Evolutionary conservation across 2,329 filamentous ascomycete genomes (phyloP).

Genomic region (Coccinonectria pachysandricola): DNA sequence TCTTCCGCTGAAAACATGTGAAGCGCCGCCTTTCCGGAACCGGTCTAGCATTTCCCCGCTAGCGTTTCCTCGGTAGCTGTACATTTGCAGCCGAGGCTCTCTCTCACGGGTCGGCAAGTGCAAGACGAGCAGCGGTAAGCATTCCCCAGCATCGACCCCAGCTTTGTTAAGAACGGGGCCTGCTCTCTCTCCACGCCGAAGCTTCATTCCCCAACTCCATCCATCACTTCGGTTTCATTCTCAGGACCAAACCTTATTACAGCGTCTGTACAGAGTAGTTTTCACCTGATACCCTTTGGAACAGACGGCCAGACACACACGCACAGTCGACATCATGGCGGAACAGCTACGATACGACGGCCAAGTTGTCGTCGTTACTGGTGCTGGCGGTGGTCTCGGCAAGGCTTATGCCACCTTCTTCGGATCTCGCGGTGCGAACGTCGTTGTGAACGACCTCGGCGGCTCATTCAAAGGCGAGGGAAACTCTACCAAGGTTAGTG

Average conservation of each 20-base stretch:
- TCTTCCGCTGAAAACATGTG: conserved; percentile 18
- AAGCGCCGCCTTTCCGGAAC: conserved; percentile 12
- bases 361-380: conserved; percentile 75
- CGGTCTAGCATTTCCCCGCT: conserved; percentile 17
- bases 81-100: conserved; percentile 21
- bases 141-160: too few species aligned
- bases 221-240: too few species aligned
- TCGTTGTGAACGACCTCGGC: conserved; percentile 94
- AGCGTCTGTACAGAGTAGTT: too few species aligned
- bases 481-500: conserved; percentile 65
- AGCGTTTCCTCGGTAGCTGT: conserved; percentile 19
- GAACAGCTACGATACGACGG: conserved; percentile 69
- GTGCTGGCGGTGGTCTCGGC: conserved; percentile 69
- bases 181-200: too few species aligned
- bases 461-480: conserved; percentile 91
- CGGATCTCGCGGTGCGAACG: conserved; percentile 79
- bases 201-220: too few species aligned
- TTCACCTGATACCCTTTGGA: too few species aligned
- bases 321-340: conserved; percentile 39
- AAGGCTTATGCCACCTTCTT: conserved; percentile 85
- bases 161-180: too few species aligned
- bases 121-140: too few species aligned
- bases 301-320: conserved; percentile 7
- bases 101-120: conserved; percentile 12
- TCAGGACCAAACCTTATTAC: too few species aligned